phyloP scores from a whole-genome alignment of 2,329 filamentous ascomycete species.

The Pyrenophora tritici-repentis region DNA sequence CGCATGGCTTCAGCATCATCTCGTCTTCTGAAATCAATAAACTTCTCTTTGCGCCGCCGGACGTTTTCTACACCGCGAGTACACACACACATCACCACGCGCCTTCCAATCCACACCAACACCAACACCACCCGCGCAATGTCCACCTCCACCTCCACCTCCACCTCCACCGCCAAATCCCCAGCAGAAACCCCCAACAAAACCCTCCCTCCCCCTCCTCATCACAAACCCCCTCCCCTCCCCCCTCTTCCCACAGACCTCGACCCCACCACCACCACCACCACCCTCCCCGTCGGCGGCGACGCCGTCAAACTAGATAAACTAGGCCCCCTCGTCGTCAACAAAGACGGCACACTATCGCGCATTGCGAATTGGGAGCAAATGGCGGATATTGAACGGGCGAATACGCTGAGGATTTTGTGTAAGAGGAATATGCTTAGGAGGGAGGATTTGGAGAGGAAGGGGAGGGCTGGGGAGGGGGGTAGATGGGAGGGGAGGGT shows the following conservation, averaged over 20 bases:
- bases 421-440: conserved; percentile 70
- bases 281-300: conserved; percentile 39
- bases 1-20: no score
- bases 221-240: conserved; percentile 3
- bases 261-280: conserved; percentile 6
- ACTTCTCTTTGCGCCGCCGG: no score
- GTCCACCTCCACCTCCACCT: no score
- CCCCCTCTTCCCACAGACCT: background rate
- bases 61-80: background rate
- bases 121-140: background rate
- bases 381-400: conserved; percentile 70
- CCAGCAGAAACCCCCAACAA: background rate
- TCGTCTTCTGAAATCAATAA: no score
- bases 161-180: no score
- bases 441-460: conserved; percentile 58
- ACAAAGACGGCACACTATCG: conserved; percentile 71
- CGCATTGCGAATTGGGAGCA: conserved; percentile 74
- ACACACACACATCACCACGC: background rate
- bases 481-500: no score
- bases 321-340: conserved; percentile 75
- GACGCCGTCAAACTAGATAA: conserved; percentile 64
- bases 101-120: background rate
- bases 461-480: no score
- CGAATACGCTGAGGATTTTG: conserved; percentile 69
- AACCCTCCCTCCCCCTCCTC: background rate